Percentiles rank a stretch among this genome's conserved stretches.
These are phyloP conservation scores for Paraconiothyrium sp. DNA, from an alignment of 2,329 filamentous ascomycete species.

Conservation along the genomic window DNA sequence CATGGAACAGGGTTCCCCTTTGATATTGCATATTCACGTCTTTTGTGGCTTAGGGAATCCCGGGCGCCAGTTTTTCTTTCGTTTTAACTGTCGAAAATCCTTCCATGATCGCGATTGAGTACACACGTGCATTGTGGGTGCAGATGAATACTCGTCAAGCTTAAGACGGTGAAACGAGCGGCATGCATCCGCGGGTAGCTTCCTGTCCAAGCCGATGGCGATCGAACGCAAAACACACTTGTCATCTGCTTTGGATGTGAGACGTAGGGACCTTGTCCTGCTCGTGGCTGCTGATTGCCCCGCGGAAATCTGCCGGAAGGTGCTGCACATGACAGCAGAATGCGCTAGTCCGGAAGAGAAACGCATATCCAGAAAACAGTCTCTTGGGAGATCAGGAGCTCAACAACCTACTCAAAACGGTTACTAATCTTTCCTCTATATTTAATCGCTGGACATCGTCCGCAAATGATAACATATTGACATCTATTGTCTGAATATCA, in stretches of 20 bases:
- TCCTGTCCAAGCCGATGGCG: background rate
- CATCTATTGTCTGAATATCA: too few species aligned
- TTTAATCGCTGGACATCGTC: background rate
- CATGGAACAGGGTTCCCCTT: background rate
- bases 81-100: background rate
- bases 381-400: background rate
- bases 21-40: background rate
- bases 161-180: background rate
- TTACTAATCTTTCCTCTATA: background rate
- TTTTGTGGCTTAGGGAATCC: background rate
- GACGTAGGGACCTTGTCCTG: background rate
- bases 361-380: background rate
- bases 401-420: background rate
- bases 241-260: background rate
- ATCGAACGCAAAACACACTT: background rate
- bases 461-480: background rate
- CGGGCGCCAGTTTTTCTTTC: background rate
- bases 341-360: background rate
- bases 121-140: background rate
- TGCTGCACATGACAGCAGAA: background rate
- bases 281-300: background rate
- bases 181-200: background rate
- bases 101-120: background rate
- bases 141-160: background rate
- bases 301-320: background rate